phyloP scores from a whole-genome alignment of 1,284 basidiomycete genomes.

The Pulchroboletus neoregius region DNA sequence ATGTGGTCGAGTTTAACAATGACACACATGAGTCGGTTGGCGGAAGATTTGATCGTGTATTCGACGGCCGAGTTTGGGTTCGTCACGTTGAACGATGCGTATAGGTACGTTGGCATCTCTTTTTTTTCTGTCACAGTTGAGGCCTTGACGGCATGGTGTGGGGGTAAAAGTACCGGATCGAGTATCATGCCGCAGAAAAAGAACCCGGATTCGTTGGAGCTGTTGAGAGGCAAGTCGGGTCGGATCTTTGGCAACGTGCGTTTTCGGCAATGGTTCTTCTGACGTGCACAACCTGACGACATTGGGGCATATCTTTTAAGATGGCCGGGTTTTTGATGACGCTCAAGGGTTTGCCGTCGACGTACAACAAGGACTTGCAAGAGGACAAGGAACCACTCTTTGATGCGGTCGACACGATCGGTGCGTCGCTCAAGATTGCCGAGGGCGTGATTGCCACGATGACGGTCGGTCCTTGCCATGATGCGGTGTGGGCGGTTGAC shows the following conservation, averaged over 20 bases:
- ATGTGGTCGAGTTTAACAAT: constrained; percentile 94
- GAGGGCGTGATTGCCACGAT: constrained; percentile 93
- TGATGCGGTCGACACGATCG: constrained; percentile 87
- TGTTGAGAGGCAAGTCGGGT: constrained; percentile 93
- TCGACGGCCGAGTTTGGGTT: constrained; percentile 97
- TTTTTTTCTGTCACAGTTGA: not conserved
- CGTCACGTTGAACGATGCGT: constrained; percentile 90
- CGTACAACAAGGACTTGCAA: constrained; percentile 99
- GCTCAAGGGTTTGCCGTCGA: constrained; percentile 94
- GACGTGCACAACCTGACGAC: too few relatives aligned
- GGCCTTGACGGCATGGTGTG: not conserved
- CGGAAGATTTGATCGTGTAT: constrained; percentile 96
- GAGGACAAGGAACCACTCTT: constrained; percentile 99
- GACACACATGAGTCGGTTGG: constrained; percentile 91
- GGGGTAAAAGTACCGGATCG: constrained; percentile 78
- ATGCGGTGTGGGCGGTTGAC: not conserved
- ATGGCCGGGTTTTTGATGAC: constrained; percentile 99
- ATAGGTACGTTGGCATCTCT: constrained; percentile 59
- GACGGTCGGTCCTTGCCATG: constrained; percentile 47
- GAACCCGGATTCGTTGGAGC: constrained; percentile 95
- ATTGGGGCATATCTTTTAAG: constrained; percentile 37
- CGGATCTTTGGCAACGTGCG: constrained; percentile 88
- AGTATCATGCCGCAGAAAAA: constrained; percentile 99
- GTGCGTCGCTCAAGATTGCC: constrained; percentile 88
- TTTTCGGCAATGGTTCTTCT: not conserved